Base-by-base conservation (phyloP, 768 basidiomycete species). In the Hortiboletus campestris region DNA sequence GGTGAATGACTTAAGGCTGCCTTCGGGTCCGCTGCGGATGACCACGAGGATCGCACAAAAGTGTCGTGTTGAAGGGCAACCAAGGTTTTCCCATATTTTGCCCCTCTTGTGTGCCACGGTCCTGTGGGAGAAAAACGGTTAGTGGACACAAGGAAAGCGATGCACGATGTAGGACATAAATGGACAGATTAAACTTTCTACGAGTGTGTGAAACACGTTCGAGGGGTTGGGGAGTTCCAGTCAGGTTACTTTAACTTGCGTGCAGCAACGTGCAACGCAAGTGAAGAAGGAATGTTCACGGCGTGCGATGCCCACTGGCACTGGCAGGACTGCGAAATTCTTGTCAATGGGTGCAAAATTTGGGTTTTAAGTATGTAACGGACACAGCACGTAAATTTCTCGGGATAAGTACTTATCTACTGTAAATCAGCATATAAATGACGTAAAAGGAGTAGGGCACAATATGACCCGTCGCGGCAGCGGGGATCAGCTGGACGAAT, bases 141-240 rank as follows among this genome's bases (percentile, higher is more conserved):
- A 13, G 47, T 17, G 22, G 16, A 17, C 28, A 9, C 11, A 28
- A 46, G 13, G 29, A 38, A 56, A 6, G 44, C 34, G 46, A 34
- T 19, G 16, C 22, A 22, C 9, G 1, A 14, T 5, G 13, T 9
- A 4, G 13, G 35, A 49, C 57, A 40, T 50, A 49, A 42, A 8
- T 28, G 44, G 59, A 7, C 25, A 60, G 16, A 55, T 60, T 47
- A 22, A 54, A 55, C 51, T 40, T 44, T 58, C 14, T 6, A 17
- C 5, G 16, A 39, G 41, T n/a, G n/a, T n/a, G n/a, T n/a, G n/a
- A n/a, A n/a, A n/a, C 38, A 39, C 38, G n/a, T 10, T 38, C 35
- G 14, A 36, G 4, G 14, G 35, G 10, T 36, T 17, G n/a, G 7
- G 17, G 38, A 17, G 38, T 38, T 38, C 6, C 4, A 8, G 20